These are phyloP conservation scores for Pseudopyricularia cyperi DNA, from an alignment of 2,329 filamentous ascomycete genomes.

Conservation along the genomic window DNA sequence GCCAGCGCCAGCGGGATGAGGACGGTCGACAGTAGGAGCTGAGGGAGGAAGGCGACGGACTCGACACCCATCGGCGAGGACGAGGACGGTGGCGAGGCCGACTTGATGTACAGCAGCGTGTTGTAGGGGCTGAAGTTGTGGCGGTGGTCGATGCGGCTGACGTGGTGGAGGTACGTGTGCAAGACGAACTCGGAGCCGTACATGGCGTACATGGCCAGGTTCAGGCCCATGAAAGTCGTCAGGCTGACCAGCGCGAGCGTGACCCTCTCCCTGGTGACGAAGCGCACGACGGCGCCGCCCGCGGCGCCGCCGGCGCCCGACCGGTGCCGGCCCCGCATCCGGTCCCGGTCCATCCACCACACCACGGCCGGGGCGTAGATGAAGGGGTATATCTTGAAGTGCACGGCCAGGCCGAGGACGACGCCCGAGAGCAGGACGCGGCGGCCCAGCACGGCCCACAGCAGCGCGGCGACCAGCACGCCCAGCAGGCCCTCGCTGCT, in stretches of 20 bases:
- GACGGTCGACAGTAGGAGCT: conserved; percentile 67
- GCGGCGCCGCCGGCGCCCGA: conserved; percentile 2
- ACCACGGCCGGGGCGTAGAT: conserved; percentile 77
- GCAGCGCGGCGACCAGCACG: conserved; percentile 66
- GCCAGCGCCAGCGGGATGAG: conserved; percentile 59
- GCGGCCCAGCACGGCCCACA: conserved; percentile 66
- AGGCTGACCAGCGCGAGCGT: conserved; percentile 52
- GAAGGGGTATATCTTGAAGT: conserved; percentile 99
- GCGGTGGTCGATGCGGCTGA: conserved; percentile 85
- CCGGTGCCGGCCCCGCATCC: conserved; percentile 19
- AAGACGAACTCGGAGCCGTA: conserved; percentile 72
- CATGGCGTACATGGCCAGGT: conserved; percentile 64
- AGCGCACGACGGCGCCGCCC: conserved; percentile 13
- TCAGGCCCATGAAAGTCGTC: conserved; percentile 59
- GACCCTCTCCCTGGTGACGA: conserved; percentile 42
- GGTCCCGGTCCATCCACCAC: conserved; percentile 62
- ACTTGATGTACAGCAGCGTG: conserved; percentile 75
- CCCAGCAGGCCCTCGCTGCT: conserved; percentile 86
- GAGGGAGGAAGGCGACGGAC: conserved; percentile 77
- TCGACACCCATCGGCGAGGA: conserved; percentile 40
- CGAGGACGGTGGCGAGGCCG: conserved; percentile 35
- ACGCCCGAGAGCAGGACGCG: conserved; percentile 54
- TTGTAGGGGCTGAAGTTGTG: conserved; percentile 99
- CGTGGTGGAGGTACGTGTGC: conserved; percentile 87
- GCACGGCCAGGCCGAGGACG: conserved; percentile 71